These are phyloP conservation scores for Mycothermus thermophilus DNA, from an alignment of 495 filamentous ascomycete species.

Conservation along the genomic window DNA sequence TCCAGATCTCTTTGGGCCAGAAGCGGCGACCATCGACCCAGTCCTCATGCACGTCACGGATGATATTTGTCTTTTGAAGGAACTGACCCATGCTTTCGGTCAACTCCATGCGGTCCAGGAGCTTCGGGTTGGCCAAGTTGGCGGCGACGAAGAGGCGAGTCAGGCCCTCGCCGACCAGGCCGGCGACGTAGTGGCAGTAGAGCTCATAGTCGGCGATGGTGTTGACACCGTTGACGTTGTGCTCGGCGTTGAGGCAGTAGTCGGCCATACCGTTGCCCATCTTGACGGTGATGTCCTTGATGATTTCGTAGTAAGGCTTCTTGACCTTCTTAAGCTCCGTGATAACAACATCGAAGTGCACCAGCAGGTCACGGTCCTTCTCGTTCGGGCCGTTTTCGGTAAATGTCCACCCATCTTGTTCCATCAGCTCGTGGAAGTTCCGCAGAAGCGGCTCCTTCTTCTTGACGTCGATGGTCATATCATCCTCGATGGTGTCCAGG, in stretches of 20 bases:
- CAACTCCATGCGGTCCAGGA: constrained; percentile 63
- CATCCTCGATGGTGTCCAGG: constrained; percentile 94
- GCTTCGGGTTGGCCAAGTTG: constrained; percentile 70
- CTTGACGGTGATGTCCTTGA: constrained; percentile 84
- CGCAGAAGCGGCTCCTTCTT: constrained; percentile 80
- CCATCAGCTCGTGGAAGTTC: constrained; percentile 61
- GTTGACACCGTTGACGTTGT: constrained; percentile 63
- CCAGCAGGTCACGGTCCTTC: constrained; percentile 84
- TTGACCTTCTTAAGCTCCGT: constrained; percentile 83
- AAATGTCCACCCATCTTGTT: constrained; percentile 81
- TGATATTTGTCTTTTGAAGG: constrained; percentile 96
- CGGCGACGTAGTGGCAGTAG: constrained; percentile 98
- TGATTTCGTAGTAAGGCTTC: constrained; percentile 66
- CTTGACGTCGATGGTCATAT: constrained; percentile 74
- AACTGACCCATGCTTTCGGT: constrained; percentile 95
- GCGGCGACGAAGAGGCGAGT: constrained; percentile 86
- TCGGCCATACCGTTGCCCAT: constrained; percentile 99
- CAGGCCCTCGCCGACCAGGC: constrained; percentile 83
- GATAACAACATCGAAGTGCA: constrained; percentile 79
- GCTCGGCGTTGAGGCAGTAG: constrained; percentile 68
- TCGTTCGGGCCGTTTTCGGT: constrained; percentile 75
- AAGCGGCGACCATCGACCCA: constrained; percentile 73
- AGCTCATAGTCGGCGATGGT: constrained; percentile 81
- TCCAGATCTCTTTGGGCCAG: constrained; percentile 94
- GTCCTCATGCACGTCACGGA: constrained; percentile 87